These are phyloP conservation scores for Otatea glauca DNA, from an alignment of 176 grass and related monocot species.

Conservation along the genomic window DNA sequence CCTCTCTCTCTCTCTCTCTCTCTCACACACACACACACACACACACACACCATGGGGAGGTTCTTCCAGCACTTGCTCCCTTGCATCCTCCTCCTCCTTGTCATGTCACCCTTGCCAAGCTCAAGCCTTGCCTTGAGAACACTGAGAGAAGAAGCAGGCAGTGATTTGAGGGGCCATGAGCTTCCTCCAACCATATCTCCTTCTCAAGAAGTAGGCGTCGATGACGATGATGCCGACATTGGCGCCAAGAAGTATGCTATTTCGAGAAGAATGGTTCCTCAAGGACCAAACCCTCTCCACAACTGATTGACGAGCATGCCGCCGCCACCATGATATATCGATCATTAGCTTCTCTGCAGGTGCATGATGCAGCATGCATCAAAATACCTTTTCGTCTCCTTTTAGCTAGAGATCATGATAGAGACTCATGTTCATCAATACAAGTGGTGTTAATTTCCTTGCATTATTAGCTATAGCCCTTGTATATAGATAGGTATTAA, in stretches of 20 bases:
- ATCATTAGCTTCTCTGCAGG: neutral
- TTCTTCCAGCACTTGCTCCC: constrained; percentile 22
- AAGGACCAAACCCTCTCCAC: constrained; percentile 83
- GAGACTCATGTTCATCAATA: constrained; percentile 12
- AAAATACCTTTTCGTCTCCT: neutral
- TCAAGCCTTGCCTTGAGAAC: constrained; percentile 47
- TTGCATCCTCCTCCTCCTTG: constrained; percentile 52
- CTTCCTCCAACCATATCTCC: constrained; percentile 42
- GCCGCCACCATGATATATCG: neutral
- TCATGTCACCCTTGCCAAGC: constrained; percentile 39
- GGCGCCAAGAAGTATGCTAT: constrained; percentile 42
- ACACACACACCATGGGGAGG: constrained; percentile 37
- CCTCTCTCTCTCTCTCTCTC: constrained; percentile 13
- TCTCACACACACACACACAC: neutral
- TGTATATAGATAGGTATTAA: constrained; percentile 20
- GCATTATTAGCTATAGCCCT: neutral
- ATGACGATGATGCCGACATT: neutral
- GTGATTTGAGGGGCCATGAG: constrained; percentile 25
- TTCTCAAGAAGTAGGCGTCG: constrained; percentile 10
- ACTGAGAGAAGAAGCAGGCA: constrained; percentile 34
- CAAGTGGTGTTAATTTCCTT: neutral
- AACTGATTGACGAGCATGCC: constrained; percentile 45
- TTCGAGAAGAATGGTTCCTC: constrained; percentile 65
- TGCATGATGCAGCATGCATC: constrained; percentile 15
- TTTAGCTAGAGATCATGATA: constrained; percentile 8